Evolutionary conservation across 306 rosid genomes (phyloP), one percentile per base, ranked within the genome.

Genomic region (Luffa aegyptiaca): DNA sequence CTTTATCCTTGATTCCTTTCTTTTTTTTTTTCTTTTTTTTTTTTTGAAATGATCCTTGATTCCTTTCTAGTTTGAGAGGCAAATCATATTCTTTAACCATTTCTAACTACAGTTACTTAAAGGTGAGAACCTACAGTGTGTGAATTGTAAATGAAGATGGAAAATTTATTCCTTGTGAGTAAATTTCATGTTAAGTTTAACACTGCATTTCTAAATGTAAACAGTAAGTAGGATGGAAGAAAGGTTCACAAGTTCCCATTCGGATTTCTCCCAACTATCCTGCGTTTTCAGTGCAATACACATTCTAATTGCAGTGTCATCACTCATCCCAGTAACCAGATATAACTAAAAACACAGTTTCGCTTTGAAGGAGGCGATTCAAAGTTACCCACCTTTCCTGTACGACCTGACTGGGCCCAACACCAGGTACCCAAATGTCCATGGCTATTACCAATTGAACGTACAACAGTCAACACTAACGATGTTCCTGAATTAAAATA

Each of bases 381-480:
- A 17, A 75, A 75, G 33, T 52, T 51, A 36, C 79, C 4, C 79
- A 86, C 99, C 99, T 95, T 95, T 78, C 99, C 99, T 16, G 92
- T 82, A 77, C 81, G 92, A 66, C 91, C 94, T 57, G 97, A 83
- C 86, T 95, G 99, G 41, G 88, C 81, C 88, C 88, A 91, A 86
- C 99, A 93, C 96, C 89, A 88, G 79, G 96, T 63, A 55, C 90
- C 91, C 55, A 93, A 79, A 85, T 91, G 99, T 77, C 88, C 89
- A 80, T 91, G 97, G 86, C 90, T 87, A 88, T 95, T 93, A 58
- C 97, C 97, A 81, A 95, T 84, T 21, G 99, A 95, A 79, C 94
- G 93, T 59, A 89, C 84, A 80, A 95, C 97, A 44, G 99, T 95
- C 94, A 88, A 82, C 52, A 93, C 96, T 53, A 93, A 84, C 75